Base-by-base conservation (phyloP, 2,329 filamentous ascomycete species). In the Claviceps capensis region DNA sequence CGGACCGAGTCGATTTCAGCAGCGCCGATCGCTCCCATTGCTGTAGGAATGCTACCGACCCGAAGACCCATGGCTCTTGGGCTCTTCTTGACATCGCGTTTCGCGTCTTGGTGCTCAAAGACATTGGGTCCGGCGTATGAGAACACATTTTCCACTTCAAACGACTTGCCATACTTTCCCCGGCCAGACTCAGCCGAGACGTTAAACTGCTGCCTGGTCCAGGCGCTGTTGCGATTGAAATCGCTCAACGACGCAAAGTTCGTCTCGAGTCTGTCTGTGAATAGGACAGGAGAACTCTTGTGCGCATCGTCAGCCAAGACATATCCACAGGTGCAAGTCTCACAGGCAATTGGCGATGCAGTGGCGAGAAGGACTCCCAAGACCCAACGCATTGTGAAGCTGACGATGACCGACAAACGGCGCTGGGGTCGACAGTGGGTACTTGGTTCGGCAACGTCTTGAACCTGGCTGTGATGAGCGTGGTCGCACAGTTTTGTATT, bases 261-360 rank as follows among this genome's bases (percentile, higher is more conserved):
- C 19, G 83, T 83, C 62, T 89, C 85, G 49, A 87, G 66, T 11
- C 81, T 62, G 54, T 89, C 81, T 2, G 83, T 87, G 63, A 86
- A 89, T 50, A 85, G 61, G 42, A 72, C 66, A 47, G 65, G 60
- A 6, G 60, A 53, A 4, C 62, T 57, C 30, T 68, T 66, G 46
- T 67, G 61, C n/a, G 69, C 72, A 41, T 52, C 30, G 5, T 72
- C 66, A 54, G 69, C 71, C 45, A 82, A 66, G 3, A 75, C 75
- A 64, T 88, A 90, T 49, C 86, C 86, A 62, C 86, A 91, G 59
- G 85, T 78, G 68, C 86, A 90, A 55, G 75, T 74, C 14, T 53
- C 52, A 4, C 53, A 56, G 30, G n/a, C 49, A 13, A 36, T 19
- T 14, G 13, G 56, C 43, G 40, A 58, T 60, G 50, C 42, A 17